Evolutionary conservation across 371 early-diverging fungal genomes (phyloP), one percentile per base, ranked within the genome.

Genomic region (Conidiobolus incongruus): DNA sequence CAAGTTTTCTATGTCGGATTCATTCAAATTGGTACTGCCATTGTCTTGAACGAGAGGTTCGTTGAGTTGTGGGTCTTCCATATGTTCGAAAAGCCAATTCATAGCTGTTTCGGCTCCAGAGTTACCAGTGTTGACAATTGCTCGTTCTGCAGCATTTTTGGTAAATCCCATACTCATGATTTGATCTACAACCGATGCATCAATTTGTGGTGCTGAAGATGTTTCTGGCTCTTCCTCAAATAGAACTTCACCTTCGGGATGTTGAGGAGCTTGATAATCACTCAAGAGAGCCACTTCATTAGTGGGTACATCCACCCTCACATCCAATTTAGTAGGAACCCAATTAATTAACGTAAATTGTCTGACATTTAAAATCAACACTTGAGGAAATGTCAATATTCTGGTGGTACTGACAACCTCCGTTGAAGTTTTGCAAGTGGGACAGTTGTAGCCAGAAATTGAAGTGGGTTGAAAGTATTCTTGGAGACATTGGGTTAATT

Each of bases 41-140:
- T 57, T 38, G 2, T 47, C 34, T 19, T 42, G 40, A 20, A 40
- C 42, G 50, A 52, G 15, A 50, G 54, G 39, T 32, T 40, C 41
- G 26, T 40, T 6, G 10, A 15, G 21, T 22, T 33, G 71, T 33
- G 90, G 68, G 56, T 90, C 92, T 17, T 94, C 96, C 82, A 92
- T 86, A 47, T 92, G 86, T 52, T 85, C 87, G 61, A 93, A 77
- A 24, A 91, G 51, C 89, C 91, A 93, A 48, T 73, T 72, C 84
- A 89, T 83, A 1, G 94, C 96, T 1, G 64, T 60, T 28, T 94
- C 94, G 0, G 80, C 68, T 2, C 80, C 83, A 40, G 61, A 58
- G 53, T 86, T 79, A 6, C 82, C 84, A 3, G 88, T 87, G 23
- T 65, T 66, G 20, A 74, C 33, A 24, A 94, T 52, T 0, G 92